Evolutionary conservation across 1,284 basidiomycete genomes (phyloP), one percentile per base, ranked within the genome.

Genomic region (Lentinus polychrous): DNA sequence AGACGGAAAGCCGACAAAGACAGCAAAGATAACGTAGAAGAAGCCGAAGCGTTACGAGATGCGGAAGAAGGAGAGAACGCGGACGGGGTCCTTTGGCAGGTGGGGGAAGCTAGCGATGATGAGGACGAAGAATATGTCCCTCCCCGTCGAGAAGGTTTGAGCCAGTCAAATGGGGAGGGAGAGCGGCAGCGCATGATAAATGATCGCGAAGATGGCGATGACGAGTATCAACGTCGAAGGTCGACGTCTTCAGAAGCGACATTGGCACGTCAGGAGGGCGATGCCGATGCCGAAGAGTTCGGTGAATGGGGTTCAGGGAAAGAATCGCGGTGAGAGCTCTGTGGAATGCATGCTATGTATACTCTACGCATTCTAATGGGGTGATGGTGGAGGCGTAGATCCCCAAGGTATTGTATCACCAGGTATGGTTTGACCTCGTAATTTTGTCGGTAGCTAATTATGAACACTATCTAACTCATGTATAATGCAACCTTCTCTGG

Each of bases 61-160:
- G 45, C 53, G 33, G 66, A 62, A 17, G 67, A 63, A n/a, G 66
- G 60, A 1, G 65, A 61, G n/a, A 66, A 66, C 7, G 73, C 77
- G 33, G 68, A 72, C 1, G 71, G 69, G 17, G 60, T 61, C n/a
- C 53, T 81, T 33, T 89, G 86, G 84, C 73, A 79, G 42, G 69
- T 88, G 0, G 83, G 84, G 2, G 77, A 84, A 18, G 73, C 64
- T 15, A 82, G 77, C 50, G 85, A 86, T 48, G 79, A 78, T 12
- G 78, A 82, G 15, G 73, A 74, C n/a, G 51, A 47, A 1, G 46
- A 20, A 45, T 47, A 8, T 48, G 41, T n/a, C 31, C 46, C 48
- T 45, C 38, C 38, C 20, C 45, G 43, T 10, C 41, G 52, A 20
- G 22, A 31, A 20, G 51, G 53, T 3, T 20, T 49, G 11, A 39